A percentile compares a stretch with the other conserved stretches of the same genome.
Evolutionary conservation across 805 yeast genomes (phyloP).

Genomic region (Cyberlindnera euphorbiiphila): DNA sequence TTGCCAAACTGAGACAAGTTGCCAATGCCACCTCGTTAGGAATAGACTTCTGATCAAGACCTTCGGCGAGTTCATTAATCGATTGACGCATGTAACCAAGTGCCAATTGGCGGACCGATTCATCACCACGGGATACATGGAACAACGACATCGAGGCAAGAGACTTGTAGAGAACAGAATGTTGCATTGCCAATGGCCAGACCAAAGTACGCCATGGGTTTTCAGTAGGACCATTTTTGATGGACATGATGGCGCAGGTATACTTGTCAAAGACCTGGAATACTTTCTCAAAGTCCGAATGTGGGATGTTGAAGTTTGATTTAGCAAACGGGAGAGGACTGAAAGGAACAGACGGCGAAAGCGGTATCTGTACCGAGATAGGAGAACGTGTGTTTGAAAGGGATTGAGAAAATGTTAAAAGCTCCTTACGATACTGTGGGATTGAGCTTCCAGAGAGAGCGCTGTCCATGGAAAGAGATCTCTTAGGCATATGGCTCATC

Average conservation of each 20-base stretch:
- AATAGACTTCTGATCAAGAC: constrained; percentile 40
- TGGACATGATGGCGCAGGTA: constrained; percentile 54
- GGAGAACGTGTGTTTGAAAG: constrained; percentile 7
- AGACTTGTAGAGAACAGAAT: constrained; percentile 57
- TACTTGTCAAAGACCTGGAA: constrained; percentile 39
- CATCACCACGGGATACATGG: constrained; percentile 48
- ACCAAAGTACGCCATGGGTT: constrained; percentile 64
- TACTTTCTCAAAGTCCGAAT: constrained; percentile 21
- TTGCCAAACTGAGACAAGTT: constrained; percentile 58
- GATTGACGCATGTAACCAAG: constrained; percentile 56
- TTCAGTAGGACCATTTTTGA: constrained; percentile 59
- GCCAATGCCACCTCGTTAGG: constrained; percentile 67
- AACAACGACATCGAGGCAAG: constrained; percentile 65
- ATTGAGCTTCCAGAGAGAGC: constrained; percentile 17
- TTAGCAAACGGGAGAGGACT: neutral
- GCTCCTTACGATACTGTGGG: constrained; percentile 25
- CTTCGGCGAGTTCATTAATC: constrained; percentile 55
- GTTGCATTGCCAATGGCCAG: constrained; percentile 51
- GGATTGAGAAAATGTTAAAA: constrained; percentile 17
- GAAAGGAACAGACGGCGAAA: neutral
- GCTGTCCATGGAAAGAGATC: constrained; percentile 22
- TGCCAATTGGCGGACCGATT: constrained; percentile 45
- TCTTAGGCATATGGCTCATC: constrained; percentile 5
- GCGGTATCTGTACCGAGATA: neutral
- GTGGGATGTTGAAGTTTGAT: constrained; percentile 1